These are phyloP conservation scores for Alloteropsis semialata DNA, from an alignment of 176 grass and related monocot species.

Conservation along the genomic window DNA sequence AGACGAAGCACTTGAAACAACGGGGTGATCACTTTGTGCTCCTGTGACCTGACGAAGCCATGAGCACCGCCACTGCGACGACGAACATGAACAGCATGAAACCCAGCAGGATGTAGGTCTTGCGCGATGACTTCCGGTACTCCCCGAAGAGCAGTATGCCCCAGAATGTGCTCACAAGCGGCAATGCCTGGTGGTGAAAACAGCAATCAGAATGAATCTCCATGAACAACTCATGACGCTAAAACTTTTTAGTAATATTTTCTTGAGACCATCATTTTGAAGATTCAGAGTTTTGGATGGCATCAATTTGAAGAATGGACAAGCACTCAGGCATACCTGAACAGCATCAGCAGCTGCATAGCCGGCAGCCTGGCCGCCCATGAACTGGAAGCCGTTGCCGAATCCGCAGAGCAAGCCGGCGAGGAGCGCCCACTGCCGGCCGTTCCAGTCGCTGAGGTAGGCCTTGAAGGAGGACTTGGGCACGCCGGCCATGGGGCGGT, in stretches of 20 bases:
- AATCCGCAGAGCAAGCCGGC: conserved; percentile 83
- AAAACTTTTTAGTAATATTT: not conserved
- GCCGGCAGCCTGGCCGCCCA: conserved; percentile 93
- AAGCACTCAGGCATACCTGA: conserved; percentile 48
- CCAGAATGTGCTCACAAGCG: conserved; percentile 89
- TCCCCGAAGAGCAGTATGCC: conserved; percentile 72
- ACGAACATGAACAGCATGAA: conserved; percentile 91
- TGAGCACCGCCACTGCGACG: conserved; percentile 59
- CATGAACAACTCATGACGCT: not conserved
- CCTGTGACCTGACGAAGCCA: conserved; percentile 94
- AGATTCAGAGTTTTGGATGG: not conserved
- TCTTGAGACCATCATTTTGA: not conserved
- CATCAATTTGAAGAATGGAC: not conserved
- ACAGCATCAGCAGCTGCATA: conserved; percentile 99
- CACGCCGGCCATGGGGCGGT: conserved; percentile 74
- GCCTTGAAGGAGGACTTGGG: conserved; percentile 73
- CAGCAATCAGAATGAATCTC: conserved; percentile 21
- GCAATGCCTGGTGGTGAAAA: conserved; percentile 62
- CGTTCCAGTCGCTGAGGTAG: conserved; percentile 85
- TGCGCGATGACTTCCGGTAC: conserved; percentile 60
- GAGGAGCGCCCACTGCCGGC: conserved; percentile 90
- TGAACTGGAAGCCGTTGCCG: conserved; percentile 97
- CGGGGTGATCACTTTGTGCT: conserved; percentile 36
- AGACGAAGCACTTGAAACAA: not conserved
- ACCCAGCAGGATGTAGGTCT: conserved; percentile 63